Conservation (phyloP, 306 rosid species). For the Gynostemma pentaphyllum region DNA sequence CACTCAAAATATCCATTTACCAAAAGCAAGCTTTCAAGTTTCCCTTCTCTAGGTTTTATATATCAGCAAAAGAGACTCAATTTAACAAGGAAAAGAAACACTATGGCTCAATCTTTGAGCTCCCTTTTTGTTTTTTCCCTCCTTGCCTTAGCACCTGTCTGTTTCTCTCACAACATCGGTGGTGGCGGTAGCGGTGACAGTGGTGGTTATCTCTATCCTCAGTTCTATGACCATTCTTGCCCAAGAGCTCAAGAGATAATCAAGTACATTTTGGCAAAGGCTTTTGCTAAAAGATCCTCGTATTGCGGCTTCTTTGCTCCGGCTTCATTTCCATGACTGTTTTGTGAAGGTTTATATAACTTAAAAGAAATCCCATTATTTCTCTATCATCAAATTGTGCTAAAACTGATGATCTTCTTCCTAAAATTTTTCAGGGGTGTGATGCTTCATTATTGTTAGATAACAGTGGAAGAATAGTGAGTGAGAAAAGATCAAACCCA, state of each 20-base stretch:
- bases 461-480: slow-evolving; percentile 32
- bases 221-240: slow-evolving; percentile 62
- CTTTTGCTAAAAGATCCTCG: slow-evolving; percentile 58
- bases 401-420: neutral
- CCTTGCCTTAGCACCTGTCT: slow-evolving; percentile 37
- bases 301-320: slow-evolving; percentile 73
- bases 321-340: slow-evolving; percentile 88
- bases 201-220: slow-evolving; percentile 47
- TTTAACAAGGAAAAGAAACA: neutral
- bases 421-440: slow-evolving; percentile 63
- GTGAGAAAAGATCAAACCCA: slow-evolving; percentile 72
- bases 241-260: slow-evolving; percentile 63
- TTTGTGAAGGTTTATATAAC: slow-evolving; percentile 60
- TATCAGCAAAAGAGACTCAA: neutral
- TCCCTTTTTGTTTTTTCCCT: slow-evolving; percentile 33
- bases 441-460: slow-evolving; percentile 78
- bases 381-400: neutral
- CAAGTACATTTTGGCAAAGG: slow-evolving; percentile 48
- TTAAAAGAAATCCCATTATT: neutral
- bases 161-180: slow-evolving; percentile 17
- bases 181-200: neutral
- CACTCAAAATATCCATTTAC: neutral
- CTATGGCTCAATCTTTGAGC: slow-evolving; percentile 35
- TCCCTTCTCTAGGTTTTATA: neutral
- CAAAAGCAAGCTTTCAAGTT: neutral